These are phyloP conservation scores for Colletotrichum cereale DNA, from an alignment of 2,329 filamentous ascomycete species.

Conservation along the genomic window DNA sequence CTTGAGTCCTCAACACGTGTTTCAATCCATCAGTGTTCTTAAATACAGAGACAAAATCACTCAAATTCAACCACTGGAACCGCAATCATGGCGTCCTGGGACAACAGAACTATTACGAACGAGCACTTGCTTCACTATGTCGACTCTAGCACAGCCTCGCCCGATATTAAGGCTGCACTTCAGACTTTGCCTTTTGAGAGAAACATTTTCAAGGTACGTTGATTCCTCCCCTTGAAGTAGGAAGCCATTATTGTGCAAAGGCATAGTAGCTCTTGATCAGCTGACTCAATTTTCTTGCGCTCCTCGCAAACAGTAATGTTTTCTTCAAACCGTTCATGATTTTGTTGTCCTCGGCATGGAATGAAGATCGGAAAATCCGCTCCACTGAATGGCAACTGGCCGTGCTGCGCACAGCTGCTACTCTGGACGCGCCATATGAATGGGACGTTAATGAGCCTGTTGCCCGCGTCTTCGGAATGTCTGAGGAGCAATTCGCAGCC, in stretches of 20 bases:
- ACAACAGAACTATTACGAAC: conserved; percentile 7
- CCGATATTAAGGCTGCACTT: conserved; percentile 17
- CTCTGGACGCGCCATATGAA: conserved; percentile 43
- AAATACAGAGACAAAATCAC: not conserved
- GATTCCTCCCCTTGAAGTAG: not conserved
- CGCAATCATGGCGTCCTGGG: not conserved
- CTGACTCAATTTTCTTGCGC: not conserved
- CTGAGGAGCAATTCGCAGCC: conserved; percentile 33
- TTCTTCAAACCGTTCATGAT: conserved; percentile 39
- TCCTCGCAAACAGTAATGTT: conserved; percentile 12
- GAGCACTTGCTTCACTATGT: conserved; percentile 23
- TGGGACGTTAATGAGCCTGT: conserved; percentile 45
- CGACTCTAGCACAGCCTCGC: conserved; percentile 16
- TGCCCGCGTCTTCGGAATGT: conserved; percentile 41
- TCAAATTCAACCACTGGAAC: not conserved
- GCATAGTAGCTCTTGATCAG: not conserved
- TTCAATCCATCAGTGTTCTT: no score
- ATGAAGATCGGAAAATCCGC: conserved; percentile 36
- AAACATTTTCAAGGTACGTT: conserved; percentile 16
- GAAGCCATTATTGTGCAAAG: not conserved
- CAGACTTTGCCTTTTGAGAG: conserved; percentile 25
- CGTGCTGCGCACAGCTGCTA: conserved; percentile 44
- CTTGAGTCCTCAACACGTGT: not conserved
- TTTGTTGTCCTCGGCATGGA: conserved; percentile 31
- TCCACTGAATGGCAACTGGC: conserved; percentile 43